Evolutionary conservation across 192 early-diverging fungal species (phyloP), one percentile per base, ranked within the genome.

Genomic region (Coemansia guatemalensis): DNA sequence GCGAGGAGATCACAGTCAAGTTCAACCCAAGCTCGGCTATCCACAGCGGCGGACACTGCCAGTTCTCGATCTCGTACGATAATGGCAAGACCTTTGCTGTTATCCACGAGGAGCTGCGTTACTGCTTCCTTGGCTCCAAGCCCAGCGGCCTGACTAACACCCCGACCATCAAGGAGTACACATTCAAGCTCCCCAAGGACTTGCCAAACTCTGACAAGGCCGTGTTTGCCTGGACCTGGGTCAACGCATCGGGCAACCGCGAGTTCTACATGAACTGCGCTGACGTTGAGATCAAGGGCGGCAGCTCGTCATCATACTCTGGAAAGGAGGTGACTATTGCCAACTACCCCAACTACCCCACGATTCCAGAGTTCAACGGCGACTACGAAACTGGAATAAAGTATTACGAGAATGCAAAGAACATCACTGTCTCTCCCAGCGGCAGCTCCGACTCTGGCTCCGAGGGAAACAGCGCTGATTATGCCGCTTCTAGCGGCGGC

Each of bases 201-300:
- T 62, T 85, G 54, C 88, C 88, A 1, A 67, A 47, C 50, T 68
- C 65, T 11, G 81, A 84, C 60, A 85, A 82, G 39, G 85, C 70
- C 12, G 72, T 81, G 29, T 83, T 89, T 58, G 72, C 78, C 29
- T 88, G 84, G 86, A 66, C 86, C 23, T 88, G 86, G 86, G 81
- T 86, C 74, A 88, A 88, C 48, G 82, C 83, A 4, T 55, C 74
- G 32, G 87, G 84, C 18, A 85, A 88, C 54, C 82, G 87, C 62
- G 73, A 75, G 59, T 69, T 75, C 41, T 75, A 75, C 49, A 61
- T 60, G 59, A 69, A 65, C 64, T 66, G 85, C 75, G 74, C 63
- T 0, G 61, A 71, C 5, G 69, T 77, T 0, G 48, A 41, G 7
- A 77, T 77, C 53, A 64, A 50, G 29, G 69, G 74, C 18, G 51